Percentiles rank a stretch among this genome's conserved stretches.
Conservation (phyloP, 1,284 basidiomycete species). For the Ganoderma resinaceum region DNA sequence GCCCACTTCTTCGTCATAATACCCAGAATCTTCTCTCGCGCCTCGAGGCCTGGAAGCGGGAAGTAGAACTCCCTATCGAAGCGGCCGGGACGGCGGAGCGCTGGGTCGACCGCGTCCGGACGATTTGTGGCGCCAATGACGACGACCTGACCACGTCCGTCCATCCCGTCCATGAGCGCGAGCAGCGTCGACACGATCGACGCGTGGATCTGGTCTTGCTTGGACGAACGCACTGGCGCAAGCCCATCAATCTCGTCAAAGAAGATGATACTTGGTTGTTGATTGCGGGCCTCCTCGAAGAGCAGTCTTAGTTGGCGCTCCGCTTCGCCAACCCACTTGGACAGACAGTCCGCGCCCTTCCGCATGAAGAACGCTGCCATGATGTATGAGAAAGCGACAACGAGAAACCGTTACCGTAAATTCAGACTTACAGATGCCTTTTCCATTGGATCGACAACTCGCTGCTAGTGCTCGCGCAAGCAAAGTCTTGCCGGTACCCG, state of each 20-base stretch:
- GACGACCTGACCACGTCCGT: slow-evolving; percentile 96
- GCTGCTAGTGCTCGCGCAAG: slow-evolving; percentile 95
- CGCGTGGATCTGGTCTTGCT: slow-evolving; percentile 99
- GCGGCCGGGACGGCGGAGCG: slow-evolving; percentile 91
- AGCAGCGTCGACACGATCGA: slow-evolving; percentile 96
- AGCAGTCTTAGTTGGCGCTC: slow-evolving; percentile 95
- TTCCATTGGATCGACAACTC: slow-evolving; percentile 89
- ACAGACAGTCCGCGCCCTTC: slow-evolving; percentile 97
- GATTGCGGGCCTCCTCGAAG: slow-evolving; percentile 95
- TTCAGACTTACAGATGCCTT: slow-evolving; percentile 82
- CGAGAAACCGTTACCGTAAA: neutral
- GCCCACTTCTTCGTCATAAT: slow-evolving; percentile 96
- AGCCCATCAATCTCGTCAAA: slow-evolving; percentile 99
- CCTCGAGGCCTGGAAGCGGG: slow-evolving; percentile 86
- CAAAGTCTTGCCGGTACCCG: slow-evolving; percentile 94
- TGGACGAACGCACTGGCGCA: slow-evolving; percentile 96
- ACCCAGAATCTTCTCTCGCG: slow-evolving; percentile 86
- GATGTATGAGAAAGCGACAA: neutral
- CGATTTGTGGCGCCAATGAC: slow-evolving; percentile 98
- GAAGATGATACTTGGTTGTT: slow-evolving; percentile 96
- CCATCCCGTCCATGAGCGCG: slow-evolving; percentile 99
- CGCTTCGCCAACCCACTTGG: slow-evolving; percentile 99
- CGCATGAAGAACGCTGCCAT: slow-evolving; percentile 96
- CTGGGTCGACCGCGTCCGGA: slow-evolving; percentile 97
- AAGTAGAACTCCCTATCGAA: slow-evolving; percentile 99